Percentiles rank a stretch among this genome's conserved stretches.
Evolutionary conservation across 495 filamentous ascomycete genomes (phyloP).

Genomic region (Penicillium chermesinum): DNA sequence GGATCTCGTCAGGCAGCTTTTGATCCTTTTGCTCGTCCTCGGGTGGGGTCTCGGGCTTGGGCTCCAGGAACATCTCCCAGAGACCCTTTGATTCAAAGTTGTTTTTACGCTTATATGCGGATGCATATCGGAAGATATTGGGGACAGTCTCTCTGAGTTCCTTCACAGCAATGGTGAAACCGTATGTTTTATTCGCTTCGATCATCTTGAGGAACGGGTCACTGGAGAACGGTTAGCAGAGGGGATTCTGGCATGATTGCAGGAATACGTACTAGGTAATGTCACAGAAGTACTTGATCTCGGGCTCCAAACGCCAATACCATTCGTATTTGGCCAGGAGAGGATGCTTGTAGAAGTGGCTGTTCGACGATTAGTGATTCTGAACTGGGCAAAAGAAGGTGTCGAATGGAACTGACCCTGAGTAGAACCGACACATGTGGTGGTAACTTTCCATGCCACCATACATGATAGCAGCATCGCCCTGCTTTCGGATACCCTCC

Average conservation of each 20-base stretch:
- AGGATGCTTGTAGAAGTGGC: constrained; percentile 97
- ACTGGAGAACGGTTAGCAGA: constrained; percentile 36
- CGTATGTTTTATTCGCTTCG: constrained; percentile 92
- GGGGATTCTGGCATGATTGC: constrained; percentile 17
- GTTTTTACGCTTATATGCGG: constrained; percentile 93
- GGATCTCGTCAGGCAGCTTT: constrained; percentile 73
- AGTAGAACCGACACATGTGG: constrained; percentile 98
- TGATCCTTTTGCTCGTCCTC: constrained; percentile 62
- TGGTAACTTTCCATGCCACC: constrained; percentile 99
- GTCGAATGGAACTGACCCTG: constrained; percentile 56
- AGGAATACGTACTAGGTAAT: constrained; percentile 78
- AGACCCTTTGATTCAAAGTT: constrained; percentile 87
- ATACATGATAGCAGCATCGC: constrained; percentile 98
- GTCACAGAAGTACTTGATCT: constrained; percentile 99
- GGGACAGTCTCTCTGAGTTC: constrained; percentile 97
- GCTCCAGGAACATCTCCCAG: constrained; percentile 98
- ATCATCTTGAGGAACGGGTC: constrained; percentile 96
- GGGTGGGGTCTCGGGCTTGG: constrained; percentile 52
- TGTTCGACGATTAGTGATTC: constrained; percentile 29
- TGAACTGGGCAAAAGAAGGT: constrained; percentile 5
- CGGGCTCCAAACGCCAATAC: constrained; percentile 99
- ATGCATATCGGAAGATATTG: constrained; percentile 99
- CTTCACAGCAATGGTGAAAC: constrained; percentile 98
- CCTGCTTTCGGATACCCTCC: constrained; percentile 92
- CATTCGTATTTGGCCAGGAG: constrained; percentile 95